phyloP scores from a whole-genome alignment of 495 filamentous ascomycete species.

The Echria macrotheca region DNA sequence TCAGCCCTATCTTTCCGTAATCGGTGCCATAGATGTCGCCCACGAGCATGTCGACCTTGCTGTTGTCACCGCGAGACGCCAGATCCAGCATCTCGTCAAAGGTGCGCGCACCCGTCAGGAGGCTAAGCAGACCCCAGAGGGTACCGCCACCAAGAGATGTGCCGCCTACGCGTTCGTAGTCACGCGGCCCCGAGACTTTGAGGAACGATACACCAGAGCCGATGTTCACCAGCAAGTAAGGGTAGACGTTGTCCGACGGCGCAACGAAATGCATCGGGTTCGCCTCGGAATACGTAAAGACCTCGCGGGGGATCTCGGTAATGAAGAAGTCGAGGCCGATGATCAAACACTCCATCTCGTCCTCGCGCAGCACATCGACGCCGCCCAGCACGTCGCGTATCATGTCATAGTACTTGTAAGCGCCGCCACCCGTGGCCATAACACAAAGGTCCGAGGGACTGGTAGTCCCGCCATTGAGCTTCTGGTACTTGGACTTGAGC shows the following conservation, averaged over 20 bases:
- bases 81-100: constrained; percentile 96
- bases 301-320: constrained; percentile 90
- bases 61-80: constrained; percentile 90
- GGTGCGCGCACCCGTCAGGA: constrained; percentile 81
- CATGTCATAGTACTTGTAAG: constrained; percentile 91
- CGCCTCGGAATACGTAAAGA: constrained; percentile 89
- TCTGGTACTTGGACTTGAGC: constrained; percentile 72
- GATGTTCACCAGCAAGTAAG: constrained; percentile 96
- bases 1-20: constrained; percentile 90
- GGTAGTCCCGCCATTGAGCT: constrained; percentile 57
- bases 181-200: constrained; percentile 83
- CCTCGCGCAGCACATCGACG: constrained; percentile 83
- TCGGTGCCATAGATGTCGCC: constrained; percentile 97
- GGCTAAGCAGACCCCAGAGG: constrained; percentile 86
- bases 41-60: constrained; percentile 91
- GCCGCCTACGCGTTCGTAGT: constrained; percentile 85
- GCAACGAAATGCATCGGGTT: constrained; percentile 81
- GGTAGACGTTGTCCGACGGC: constrained; percentile 71
- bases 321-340: constrained; percentile 98
- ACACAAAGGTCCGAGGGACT: constrained; percentile 62
- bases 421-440: constrained; percentile 91
- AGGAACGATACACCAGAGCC: constrained; percentile 99
- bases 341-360: constrained; percentile 98
- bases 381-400: constrained; percentile 63
- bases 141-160: constrained; percentile 94